Evolutionary conservation across 257 asterid species (phyloP).

Genomic region (Solanum sejunctum): DNA sequence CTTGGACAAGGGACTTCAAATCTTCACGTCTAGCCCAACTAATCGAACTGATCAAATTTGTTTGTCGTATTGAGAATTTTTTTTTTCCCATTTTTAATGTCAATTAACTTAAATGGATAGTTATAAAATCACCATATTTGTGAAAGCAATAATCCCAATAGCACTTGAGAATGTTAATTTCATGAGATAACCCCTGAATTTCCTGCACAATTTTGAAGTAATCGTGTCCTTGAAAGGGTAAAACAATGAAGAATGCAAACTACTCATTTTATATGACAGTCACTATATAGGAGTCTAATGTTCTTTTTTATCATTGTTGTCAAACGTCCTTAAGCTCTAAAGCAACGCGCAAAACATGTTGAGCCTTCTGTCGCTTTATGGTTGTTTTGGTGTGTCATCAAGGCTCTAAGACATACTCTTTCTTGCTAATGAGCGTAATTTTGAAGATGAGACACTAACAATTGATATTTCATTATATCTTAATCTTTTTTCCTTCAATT

Average conservation of each 20-base stretch:
- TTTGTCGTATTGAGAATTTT: background rate
- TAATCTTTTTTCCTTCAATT: too few species aligned
- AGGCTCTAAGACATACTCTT: background rate
- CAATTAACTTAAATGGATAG: background rate
- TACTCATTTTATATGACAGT: background rate
- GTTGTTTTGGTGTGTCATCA: background rate
- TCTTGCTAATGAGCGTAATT: background rate
- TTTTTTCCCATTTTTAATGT: background rate
- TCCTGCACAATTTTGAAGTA: background rate
- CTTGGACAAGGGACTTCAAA: background rate
- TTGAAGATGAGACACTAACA: background rate
- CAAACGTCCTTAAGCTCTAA: background rate
- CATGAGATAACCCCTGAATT: background rate
- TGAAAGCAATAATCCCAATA: background rate
- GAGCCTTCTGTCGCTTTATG: background rate
- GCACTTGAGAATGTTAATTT: background rate
- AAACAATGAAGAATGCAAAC: background rate
- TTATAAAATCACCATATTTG: background rate
- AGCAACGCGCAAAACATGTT: background rate
- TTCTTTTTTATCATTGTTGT: background rate
- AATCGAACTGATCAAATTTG: background rate
- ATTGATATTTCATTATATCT: background rate
- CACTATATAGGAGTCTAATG: background rate
- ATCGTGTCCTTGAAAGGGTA: background rate
- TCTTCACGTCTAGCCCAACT: background rate